phyloP scores from a whole-genome alignment of 164 flowering plant species.

The Chimonanthus salicifolius region DNA sequence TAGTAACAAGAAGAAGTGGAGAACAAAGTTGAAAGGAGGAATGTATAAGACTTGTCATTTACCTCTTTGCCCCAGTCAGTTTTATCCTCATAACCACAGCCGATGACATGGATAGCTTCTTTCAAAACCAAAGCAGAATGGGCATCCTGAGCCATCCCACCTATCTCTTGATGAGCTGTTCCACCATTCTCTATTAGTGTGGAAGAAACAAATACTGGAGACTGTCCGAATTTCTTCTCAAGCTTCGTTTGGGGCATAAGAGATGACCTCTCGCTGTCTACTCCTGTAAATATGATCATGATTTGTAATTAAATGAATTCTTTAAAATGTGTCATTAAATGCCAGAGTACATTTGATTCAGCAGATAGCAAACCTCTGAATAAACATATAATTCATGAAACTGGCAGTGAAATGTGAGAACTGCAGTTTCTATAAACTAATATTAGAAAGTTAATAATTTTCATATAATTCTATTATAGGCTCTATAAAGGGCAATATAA shows the following conservation, averaged over 20 bases:
- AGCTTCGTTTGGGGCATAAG: slow-evolving; percentile 40
- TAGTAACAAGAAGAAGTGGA: not conserved
- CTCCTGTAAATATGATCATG: slow-evolving; percentile 21
- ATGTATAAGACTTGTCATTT: not conserved
- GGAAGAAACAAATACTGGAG: slow-evolving; percentile 55
- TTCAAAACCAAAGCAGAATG: slow-evolving; percentile 47
- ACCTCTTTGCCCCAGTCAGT: slow-evolving; percentile 81
- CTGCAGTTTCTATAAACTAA: not conserved
- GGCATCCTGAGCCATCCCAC: slow-evolving; percentile 44
- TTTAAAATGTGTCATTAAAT: not conserved
- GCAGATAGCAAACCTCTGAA: not conserved
- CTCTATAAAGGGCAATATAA: not conserved
- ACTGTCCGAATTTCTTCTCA: slow-evolving; percentile 67
- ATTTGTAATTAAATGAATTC: not conserved
- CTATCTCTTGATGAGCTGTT: slow-evolving; percentile 21
- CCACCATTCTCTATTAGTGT: slow-evolving; percentile 57
- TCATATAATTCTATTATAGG: not conserved
- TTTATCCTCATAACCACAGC: slow-evolving; percentile 71
- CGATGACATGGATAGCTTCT: slow-evolving; percentile 69
- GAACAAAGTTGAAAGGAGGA: not conserved
- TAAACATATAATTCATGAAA: not conserved
- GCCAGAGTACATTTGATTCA: not conserved
- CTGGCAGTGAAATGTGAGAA: not conserved
- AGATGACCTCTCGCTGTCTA: slow-evolving; percentile 38
- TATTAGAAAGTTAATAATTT: not conserved